These are phyloP conservation scores for Glomus cerebriforme DNA, from an alignment of 192 early-diverging fungal species.

Conservation along the genomic window DNA sequence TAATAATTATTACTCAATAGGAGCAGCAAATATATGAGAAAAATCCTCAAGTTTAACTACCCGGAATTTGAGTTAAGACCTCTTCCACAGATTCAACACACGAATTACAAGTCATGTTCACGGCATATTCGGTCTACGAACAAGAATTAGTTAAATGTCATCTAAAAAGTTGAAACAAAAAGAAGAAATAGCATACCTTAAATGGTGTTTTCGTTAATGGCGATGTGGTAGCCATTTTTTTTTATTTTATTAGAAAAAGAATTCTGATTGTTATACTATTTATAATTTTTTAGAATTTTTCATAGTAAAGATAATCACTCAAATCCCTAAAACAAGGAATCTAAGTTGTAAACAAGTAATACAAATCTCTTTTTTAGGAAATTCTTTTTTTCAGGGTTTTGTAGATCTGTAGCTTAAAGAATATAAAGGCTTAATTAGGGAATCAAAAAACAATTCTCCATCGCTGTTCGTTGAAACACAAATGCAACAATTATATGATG, in stretches of 20 bases:
- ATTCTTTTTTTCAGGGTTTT: no score
- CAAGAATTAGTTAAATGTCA: neutral
- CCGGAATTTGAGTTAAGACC: constrained; percentile 51
- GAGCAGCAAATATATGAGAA: no score
- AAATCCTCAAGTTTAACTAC: constrained; percentile 31
- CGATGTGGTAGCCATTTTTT: neutral
- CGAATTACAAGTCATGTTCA: constrained; percentile 82
- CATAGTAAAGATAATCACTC: no score
- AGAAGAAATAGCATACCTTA: neutral
- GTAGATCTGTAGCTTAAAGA: no score
- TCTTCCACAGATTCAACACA: constrained; percentile 71
- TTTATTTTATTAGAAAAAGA: neutral
- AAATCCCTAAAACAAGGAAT: no score
- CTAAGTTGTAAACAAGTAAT: no score
- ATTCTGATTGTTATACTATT: no score
- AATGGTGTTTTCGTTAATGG: neutral
- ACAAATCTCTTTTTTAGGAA: no score
- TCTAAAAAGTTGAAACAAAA: neutral
- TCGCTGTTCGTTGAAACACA: neutral
- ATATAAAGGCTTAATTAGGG: no score
- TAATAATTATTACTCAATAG: no score
- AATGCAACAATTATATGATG: neutral
- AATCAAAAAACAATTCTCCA: neutral
- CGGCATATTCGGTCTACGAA: constrained; percentile 75
- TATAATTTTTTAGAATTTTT: no score